These are phyloP conservation scores for Silene uniflora DNA, from an alignment of 148 eudicot genomes.

Conservation along the genomic window DNA sequence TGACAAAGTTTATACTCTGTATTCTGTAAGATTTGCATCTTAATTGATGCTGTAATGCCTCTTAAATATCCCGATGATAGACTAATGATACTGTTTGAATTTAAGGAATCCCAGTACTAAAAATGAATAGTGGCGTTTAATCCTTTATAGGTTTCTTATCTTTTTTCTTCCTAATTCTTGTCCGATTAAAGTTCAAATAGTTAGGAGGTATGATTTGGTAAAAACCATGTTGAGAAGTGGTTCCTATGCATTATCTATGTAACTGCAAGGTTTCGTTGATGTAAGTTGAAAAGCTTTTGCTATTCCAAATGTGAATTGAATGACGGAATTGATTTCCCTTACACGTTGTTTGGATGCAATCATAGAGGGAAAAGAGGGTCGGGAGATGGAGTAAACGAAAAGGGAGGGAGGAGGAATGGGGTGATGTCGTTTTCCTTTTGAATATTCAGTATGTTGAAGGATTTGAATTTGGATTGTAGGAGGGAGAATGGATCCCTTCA, in stretches of 20 bases:
- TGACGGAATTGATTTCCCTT: neutral
- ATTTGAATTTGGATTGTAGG: neutral
- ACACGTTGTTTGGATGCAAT: neutral
- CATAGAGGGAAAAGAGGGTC: neutral
- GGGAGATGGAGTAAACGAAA: neutral
- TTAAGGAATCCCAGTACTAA: neutral
- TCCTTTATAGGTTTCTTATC: neutral
- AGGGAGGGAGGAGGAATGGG: neutral
- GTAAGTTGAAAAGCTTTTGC: neutral
- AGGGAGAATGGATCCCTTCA: neutral
- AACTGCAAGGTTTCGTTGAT: neutral
- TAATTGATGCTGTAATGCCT: neutral
- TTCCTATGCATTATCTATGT: neutral
- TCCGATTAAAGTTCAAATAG: neutral
- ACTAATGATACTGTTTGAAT: neutral
- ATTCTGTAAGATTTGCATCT: neutral
- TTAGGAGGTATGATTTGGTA: neutral
- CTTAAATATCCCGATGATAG: neutral
- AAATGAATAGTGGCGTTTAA: too few relatives aligned
- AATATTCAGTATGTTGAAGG: neutral
- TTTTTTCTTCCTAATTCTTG: neutral
- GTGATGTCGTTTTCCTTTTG: neutral
- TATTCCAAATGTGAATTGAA: neutral
- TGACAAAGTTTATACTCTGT: neutral
- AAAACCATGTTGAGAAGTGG: neutral